Evolutionary conservation across 2,329 filamentous ascomycete genomes (phyloP).

Genomic region (Xylogone sp.): DNA sequence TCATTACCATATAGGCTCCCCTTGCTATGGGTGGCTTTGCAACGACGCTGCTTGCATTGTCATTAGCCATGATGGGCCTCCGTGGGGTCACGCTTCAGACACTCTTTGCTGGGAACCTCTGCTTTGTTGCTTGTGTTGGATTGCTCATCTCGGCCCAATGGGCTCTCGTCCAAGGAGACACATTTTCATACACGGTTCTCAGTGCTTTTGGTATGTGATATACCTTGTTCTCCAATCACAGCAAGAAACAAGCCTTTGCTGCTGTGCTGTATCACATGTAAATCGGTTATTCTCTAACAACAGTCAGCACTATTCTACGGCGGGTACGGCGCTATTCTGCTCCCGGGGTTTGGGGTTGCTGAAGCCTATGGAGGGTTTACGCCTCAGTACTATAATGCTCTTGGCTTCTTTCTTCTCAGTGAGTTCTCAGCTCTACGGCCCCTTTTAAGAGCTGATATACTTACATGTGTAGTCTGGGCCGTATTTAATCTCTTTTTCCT

Average conservation of each 20-base stretch:
- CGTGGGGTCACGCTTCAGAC: constrained; percentile 46
- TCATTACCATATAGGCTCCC: constrained; percentile 33
- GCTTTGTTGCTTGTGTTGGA: constrained; percentile 45
- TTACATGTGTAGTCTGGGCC: constrained; percentile 33
- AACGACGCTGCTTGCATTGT: constrained; percentile 50
- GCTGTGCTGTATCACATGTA: too few relatives aligned
- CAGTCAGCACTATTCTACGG: constrained; percentile 44
- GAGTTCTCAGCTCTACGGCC: constrained; percentile 12
- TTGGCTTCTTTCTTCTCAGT: constrained; percentile 46
- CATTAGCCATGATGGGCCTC: constrained; percentile 51
- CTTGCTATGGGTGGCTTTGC: constrained; percentile 50
- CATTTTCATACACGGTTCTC: constrained; percentile 49
- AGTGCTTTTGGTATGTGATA: constrained; percentile 43
- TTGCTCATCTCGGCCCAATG: constrained; percentile 52
- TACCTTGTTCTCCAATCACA: too few relatives aligned
- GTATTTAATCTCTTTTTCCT: constrained; percentile 43
- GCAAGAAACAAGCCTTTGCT: too few relatives aligned
- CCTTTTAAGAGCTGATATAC: constrained; percentile 15
- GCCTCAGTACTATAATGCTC: constrained; percentile 42
- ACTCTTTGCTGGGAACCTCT: constrained; percentile 51
- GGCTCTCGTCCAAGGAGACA: constrained; percentile 49
- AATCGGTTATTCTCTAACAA: too few relatives aligned
- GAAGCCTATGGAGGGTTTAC: constrained; percentile 39
- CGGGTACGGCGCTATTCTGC: constrained; percentile 44
- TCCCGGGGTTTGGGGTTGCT: constrained; percentile 40